A percentile compares a stretch with the other conserved stretches of the same genome.
Conservation (phyloP, 805 yeast genomes). For the Candida nemodendra region DNA sequence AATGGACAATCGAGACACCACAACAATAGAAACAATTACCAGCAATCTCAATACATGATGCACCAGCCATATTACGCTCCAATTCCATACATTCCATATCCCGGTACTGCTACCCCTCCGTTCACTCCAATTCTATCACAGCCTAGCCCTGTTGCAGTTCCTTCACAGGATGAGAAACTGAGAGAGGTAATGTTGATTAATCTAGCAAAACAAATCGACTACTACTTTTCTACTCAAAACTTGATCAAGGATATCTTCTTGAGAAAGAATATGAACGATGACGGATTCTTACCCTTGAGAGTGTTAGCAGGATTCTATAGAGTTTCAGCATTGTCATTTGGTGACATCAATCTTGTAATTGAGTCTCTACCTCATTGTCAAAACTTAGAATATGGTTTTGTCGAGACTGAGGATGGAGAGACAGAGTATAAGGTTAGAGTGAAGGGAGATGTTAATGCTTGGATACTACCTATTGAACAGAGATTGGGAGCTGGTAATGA, state of each 20-base stretch:
- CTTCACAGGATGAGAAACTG: slow-evolving; percentile 20
- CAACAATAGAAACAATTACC: slow-evolving; percentile 19
- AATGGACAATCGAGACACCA: slow-evolving; percentile 17
- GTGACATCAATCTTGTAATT: slow-evolving; percentile 50
- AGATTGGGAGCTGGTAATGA: slow-evolving; percentile 48
- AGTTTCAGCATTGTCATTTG: slow-evolving; percentile 62
- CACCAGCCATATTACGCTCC: slow-evolving; percentile 26
- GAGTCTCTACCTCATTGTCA: slow-evolving; percentile 55
- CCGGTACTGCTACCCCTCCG: slow-evolving; percentile 14
- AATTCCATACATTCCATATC: slow-evolving; percentile 25
- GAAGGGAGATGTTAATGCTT: slow-evolving; percentile 53
- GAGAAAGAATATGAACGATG: slow-evolving; percentile 74
- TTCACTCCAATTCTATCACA: slow-evolving; percentile 19
- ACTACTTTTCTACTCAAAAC: slow-evolving; percentile 87
- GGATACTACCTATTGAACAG: slow-evolving; percentile 63
- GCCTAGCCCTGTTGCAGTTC: slow-evolving; percentile 18
- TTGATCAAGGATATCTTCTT: slow-evolving; percentile 79
- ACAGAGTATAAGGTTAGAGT: slow-evolving; percentile 52
- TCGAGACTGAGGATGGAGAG: slow-evolving; percentile 42
- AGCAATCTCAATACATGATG: slow-evolving; percentile 23
- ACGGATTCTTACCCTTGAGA: slow-evolving; percentile 68
- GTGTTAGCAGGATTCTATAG: slow-evolving; percentile 73
- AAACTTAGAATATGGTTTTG: slow-evolving; percentile 39
- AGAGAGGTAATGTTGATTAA: slow-evolving; percentile 22
- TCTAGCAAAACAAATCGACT: slow-evolving; percentile 67